Evolutionary conservation across 1,139 yeast species (phyloP), one percentile per base, ranked within the genome.

Genomic region (Blastobotrys buckinghamii): DNA sequence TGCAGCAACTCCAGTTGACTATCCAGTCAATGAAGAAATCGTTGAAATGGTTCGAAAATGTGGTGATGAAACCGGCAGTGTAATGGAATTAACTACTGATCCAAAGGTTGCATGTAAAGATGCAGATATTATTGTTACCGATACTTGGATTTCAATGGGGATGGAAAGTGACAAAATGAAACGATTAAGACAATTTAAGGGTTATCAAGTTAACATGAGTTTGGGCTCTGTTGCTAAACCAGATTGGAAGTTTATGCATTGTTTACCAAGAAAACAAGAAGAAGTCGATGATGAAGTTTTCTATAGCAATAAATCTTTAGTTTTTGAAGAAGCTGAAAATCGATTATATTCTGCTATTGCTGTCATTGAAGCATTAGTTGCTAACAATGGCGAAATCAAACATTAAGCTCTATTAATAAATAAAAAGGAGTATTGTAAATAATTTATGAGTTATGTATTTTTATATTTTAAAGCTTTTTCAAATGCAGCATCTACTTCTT

Each of bases 81-180:
- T 71, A 0, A 75, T 88, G 51, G 80, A 77, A 55, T 65, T 82
- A n/a, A 77, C 84, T 6, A 79, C 83, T 59, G 88, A 86, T 59
- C 95, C 98, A 2, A 61, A 70, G 16, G 71, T 63, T 16, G 96
- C 97, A 0, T 79, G 88, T 50, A 73, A 75, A 47, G 73, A 75
- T 54, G 89, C 98, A 2, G 79, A 90, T 62, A 74, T 92, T 36
- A 67, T 92, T 20, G 98, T 92, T 44, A 92, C 98, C n/a, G 98
- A 92, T 61, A 92, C 98, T 4, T 92, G 96, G 82, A 81, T 92
- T 34, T 90, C 97, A 1, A 92, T 92, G 98, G 98, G 98, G 52
- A 92, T 92, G 72, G 98, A 92, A 67, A 70, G 77, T 7, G 92
- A 90, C 66, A 85, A 81, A 58, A 73, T 66, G 42, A 72, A 75